phyloP scores from a whole-genome alignment of 805 yeast genomes.

The Saturnispora galanensis region DNA sequence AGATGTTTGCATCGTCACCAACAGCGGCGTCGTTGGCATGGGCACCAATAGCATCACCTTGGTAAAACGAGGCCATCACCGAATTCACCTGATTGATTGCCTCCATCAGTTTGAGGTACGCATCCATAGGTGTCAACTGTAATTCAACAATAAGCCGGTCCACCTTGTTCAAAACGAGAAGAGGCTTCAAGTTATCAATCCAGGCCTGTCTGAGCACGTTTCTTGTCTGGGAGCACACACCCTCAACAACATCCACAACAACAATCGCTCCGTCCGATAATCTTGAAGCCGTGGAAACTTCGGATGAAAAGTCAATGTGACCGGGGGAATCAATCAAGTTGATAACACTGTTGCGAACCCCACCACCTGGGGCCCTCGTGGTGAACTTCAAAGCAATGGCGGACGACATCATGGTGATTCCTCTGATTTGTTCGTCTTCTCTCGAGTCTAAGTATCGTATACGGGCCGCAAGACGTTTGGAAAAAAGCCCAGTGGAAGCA shows the following conservation, averaged over 20 bases:
- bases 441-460: constrained; percentile 87
- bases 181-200: constrained; percentile 83
- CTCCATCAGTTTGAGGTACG: constrained; percentile 68
- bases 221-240: constrained; percentile 95
- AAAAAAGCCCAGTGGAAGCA: constrained; percentile 94
- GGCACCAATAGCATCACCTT: constrained; percentile 87
- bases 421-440: constrained; percentile 91
- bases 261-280: constrained; percentile 96
- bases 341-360: constrained; percentile 36
- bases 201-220: constrained; percentile 92
- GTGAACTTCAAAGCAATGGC: constrained; percentile 91
- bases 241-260: constrained; percentile 93
- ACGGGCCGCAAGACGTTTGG: constrained; percentile 91
- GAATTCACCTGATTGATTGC: constrained; percentile 91
- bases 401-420: constrained; percentile 96
- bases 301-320: constrained; percentile 95
- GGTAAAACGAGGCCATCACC: constrained; percentile 84
- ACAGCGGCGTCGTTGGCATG: constrained; percentile 63
- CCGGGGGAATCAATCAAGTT: constrained; percentile 98
- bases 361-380: constrained; percentile 32
- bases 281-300: constrained; percentile 92
- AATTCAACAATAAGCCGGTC: constrained; percentile 80
- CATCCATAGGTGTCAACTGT: constrained; percentile 73
- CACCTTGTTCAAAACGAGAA: constrained; percentile 81
- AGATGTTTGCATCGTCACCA: constrained; percentile 68